Conservation (phyloP, 805 yeast genomes). For the Priceomyces castillae region DNA sequence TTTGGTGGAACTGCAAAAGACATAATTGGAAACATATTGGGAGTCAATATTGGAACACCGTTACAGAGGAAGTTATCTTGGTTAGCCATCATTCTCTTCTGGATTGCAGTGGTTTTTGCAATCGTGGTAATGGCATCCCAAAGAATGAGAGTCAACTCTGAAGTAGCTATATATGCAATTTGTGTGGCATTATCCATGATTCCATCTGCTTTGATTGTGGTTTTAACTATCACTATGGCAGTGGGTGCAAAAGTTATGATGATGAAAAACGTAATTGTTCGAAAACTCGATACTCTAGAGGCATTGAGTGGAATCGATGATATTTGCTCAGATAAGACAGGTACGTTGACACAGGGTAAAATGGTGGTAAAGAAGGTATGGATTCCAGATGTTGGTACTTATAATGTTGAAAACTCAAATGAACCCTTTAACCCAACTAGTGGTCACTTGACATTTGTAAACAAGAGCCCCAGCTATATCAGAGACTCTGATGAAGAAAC, state of each 20-base stretch:
- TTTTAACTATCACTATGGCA: slow-evolving; percentile 40
- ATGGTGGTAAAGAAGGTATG: slow-evolving; percentile 38
- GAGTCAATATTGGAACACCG: slow-evolving; percentile 47
- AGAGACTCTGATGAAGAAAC: slow-evolving; percentile 34
- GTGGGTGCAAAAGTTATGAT: slow-evolving; percentile 41
- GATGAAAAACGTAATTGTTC: slow-evolving; percentile 31
- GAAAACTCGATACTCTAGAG: slow-evolving; percentile 37
- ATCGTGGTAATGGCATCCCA: slow-evolving; percentile 39
- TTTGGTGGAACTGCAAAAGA: slow-evolving; percentile 39
- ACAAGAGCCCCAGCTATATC: slow-evolving; percentile 26
- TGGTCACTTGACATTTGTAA: slow-evolving; percentile 36
- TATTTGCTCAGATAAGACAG: slow-evolving; percentile 42
- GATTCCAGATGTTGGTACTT: slow-evolving; percentile 35
- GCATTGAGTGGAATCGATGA: slow-evolving; percentile 39
- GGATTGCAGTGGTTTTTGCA: slow-evolving; percentile 42
- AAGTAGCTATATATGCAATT: slow-evolving; percentile 39
- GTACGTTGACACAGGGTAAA: slow-evolving; percentile 38
- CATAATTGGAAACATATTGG: slow-evolving; percentile 43
- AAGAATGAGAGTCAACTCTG: slow-evolving; percentile 28
- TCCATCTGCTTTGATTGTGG: slow-evolving; percentile 38
- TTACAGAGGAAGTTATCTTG: slow-evolving; percentile 46
- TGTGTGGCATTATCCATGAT: slow-evolving; percentile 42
- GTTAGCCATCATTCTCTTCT: slow-evolving; percentile 50
- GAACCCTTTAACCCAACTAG: slow-evolving; percentile 38
- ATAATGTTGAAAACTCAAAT: slow-evolving; percentile 28